Conservation (phyloP, 139 green algal genomes). For the Coelastrella sp. region DNA sequence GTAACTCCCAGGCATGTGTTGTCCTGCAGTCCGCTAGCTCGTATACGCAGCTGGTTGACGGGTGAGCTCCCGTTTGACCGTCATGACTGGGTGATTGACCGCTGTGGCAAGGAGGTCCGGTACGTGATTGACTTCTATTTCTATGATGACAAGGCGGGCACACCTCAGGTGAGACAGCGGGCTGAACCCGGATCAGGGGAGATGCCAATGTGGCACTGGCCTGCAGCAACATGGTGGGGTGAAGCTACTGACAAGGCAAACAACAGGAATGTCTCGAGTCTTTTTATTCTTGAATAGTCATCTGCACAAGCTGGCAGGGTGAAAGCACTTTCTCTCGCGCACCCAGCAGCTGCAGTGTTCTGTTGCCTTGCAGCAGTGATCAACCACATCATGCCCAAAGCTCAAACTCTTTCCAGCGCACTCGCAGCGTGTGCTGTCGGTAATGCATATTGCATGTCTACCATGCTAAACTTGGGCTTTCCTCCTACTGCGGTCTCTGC, state of each 20-base stretch:
- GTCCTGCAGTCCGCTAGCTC: conserved; percentile 79
- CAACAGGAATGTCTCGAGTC: too few species aligned
- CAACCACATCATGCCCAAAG: neutral
- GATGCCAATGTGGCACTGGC: too few species aligned
- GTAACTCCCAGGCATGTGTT: too few species aligned
- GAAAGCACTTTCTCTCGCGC: too few species aligned
- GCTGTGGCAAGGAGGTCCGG: conserved; percentile 87
- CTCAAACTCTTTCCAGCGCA: too few species aligned
- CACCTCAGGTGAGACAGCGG: conserved; percentile 66
- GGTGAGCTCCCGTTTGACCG: conserved; percentile 90
- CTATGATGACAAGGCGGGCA: conserved; percentile 92
- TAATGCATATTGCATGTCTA: neutral
- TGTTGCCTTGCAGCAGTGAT: neutral
- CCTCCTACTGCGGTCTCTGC: conserved; percentile 28
- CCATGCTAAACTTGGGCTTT: too few species aligned
- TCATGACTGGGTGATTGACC: conserved; percentile 96
- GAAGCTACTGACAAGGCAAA: too few species aligned
- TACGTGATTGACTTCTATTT: conserved; percentile 99
- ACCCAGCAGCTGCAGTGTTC: neutral
- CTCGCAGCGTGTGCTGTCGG: neutral
- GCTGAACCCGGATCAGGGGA: neutral
- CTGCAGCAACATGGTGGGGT: too few species aligned
- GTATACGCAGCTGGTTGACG: conserved; percentile 72
- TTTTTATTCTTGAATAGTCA: too few species aligned
- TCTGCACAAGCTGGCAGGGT: too few species aligned